Conservation (phyloP, 2,329 filamentous ascomycete species). For the Mariannaea elegans region DNA sequence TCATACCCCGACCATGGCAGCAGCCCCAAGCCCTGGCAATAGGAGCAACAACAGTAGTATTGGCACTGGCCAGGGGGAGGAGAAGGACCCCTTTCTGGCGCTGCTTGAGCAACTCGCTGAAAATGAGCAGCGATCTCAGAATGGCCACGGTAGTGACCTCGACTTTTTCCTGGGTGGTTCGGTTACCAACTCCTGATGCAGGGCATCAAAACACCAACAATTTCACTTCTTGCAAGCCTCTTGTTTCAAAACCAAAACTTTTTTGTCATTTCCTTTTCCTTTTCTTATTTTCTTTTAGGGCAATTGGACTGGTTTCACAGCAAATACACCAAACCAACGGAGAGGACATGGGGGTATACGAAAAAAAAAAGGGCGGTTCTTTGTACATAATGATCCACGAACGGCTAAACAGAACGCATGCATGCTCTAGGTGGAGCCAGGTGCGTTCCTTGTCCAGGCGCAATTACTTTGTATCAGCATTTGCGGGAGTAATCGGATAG, state of each 20-base stretch:
- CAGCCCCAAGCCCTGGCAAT: slow-evolving; percentile 52
- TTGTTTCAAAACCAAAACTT: slow-evolving; percentile 8
- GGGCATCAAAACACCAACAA: neutral
- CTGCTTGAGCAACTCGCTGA: slow-evolving; percentile 84
- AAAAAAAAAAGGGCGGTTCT: neutral
- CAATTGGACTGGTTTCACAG: neutral
- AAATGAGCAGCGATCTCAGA: slow-evolving; percentile 70
- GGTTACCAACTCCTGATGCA: slow-evolving; percentile 13
- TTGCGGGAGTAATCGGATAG: neutral
- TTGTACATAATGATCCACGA: slow-evolving; percentile 20
- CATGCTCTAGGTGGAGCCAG: slow-evolving; percentile 6
- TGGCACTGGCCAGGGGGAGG: slow-evolving; percentile 61
- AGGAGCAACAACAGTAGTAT: slow-evolving; percentile 61
- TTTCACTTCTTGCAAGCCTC: slow-evolving; percentile 8
- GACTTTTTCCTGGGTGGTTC: slow-evolving; percentile 73
- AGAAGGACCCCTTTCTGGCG: slow-evolving; percentile 84
- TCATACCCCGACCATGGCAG: slow-evolving; percentile 30
- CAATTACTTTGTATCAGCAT: slow-evolving; percentile 12
- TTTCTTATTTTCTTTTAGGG: too few species aligned
- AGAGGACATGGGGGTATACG: neutral
- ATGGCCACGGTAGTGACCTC: slow-evolving; percentile 76
- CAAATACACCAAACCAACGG: neutral
- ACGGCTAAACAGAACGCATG: slow-evolving; percentile 11
- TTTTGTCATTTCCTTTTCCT: neutral
- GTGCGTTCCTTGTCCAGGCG: slow-evolving; percentile 11